Percentiles rank a stretch among this genome's conserved stretches.
phyloP scores from a whole-genome alignment of 768 basidiomycete species.

The Boletus tomentosulus region DNA sequence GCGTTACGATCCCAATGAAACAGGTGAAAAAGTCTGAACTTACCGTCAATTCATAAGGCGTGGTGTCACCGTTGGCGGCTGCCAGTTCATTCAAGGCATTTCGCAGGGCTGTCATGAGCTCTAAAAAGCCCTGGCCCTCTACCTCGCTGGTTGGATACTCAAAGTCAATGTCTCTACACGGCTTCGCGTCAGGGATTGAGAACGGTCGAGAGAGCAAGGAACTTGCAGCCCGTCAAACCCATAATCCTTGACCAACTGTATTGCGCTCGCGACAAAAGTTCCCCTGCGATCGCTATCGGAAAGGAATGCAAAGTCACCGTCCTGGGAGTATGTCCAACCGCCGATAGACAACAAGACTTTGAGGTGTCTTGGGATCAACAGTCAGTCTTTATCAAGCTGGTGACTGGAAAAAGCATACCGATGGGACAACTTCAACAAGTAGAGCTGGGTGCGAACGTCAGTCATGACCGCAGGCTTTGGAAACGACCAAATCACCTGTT shows the following conservation, averaged over 20 bases:
- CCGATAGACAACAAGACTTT: constrained; percentile 53
- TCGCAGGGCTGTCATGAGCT: constrained; percentile 59
- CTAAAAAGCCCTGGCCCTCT: constrained; percentile 64
- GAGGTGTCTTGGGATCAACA: constrained; percentile 30
- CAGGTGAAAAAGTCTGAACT: background rate
- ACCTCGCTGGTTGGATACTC: constrained; percentile 63
- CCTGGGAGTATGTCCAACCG: constrained; percentile 70
- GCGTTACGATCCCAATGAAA: background rate
- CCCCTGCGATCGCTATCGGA: constrained; percentile 45
- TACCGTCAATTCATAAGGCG: constrained; percentile 55
- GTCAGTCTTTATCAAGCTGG: background rate
- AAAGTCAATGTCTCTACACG: constrained; percentile 66
- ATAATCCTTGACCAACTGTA: constrained; percentile 65
- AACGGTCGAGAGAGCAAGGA: too few relatives aligned
- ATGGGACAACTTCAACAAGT: constrained; percentile 56
- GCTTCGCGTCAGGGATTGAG: background rate
- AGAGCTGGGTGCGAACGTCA: constrained; percentile 26
- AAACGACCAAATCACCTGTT: constrained; percentile 49
- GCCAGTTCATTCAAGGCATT: constrained; percentile 58
- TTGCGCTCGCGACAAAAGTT: constrained; percentile 57
- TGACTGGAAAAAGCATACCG: constrained; percentile 27
- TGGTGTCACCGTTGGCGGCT: constrained; percentile 53
- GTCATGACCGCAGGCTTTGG: background rate
- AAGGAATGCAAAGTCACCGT: constrained; percentile 64
- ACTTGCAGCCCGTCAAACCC: constrained; percentile 76